Evolutionary conservation across 2,329 filamentous ascomycete genomes (phyloP), one percentile per base, ranked within the genome.

Genomic region (Penicillium sp.): DNA sequence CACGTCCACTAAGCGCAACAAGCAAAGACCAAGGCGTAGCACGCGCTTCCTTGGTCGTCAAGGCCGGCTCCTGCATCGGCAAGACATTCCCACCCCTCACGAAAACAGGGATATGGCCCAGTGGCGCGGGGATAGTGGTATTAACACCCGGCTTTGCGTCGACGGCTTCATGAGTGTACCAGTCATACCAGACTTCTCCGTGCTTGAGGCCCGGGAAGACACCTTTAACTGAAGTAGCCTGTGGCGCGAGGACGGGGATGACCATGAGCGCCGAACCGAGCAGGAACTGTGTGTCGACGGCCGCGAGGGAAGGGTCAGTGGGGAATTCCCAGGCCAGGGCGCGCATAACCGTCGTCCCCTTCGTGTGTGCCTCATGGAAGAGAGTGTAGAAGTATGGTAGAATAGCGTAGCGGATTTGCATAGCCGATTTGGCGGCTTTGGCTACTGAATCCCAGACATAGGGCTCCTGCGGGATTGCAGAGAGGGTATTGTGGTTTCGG

Each of bases 341-440:
- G 13, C 86, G 79, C 81, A 90, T 83, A 34, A 88, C 84, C 0
- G 86, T 88, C 11, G 75, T 79, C 1, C 86, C 87, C 0, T 78
- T 80, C 2, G 76, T 77, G 66, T 87, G 82, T 0, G 86, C 84
- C 10, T 77, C 67, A 58, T 87, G 79, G 73, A 89, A 83, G 1
- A 87, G 76, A 0, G 87, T 89, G 71, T 91, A 91, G 54, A 89
- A 78, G 68, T 90, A 90, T 0, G 86, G 86, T 1, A 91, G 74
- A 0, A 91, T 73, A 13, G 78, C 71, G 64, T 89, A 90, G 19
- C 87, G 81, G 54, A 89, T 84, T 4, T 75, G 68, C 80, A 89
- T 89, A 1, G 85, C 87, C 0, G 68, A 72, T 54, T 79, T 80
- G n/a, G 79, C 77, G 0, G 87, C 84, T 4, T 82, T 77, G 2